Evolutionary conservation across 441 rosid species (phyloP), one percentile per base, ranked within the genome.

Genomic region (Bruguiera hainesii): DNA sequence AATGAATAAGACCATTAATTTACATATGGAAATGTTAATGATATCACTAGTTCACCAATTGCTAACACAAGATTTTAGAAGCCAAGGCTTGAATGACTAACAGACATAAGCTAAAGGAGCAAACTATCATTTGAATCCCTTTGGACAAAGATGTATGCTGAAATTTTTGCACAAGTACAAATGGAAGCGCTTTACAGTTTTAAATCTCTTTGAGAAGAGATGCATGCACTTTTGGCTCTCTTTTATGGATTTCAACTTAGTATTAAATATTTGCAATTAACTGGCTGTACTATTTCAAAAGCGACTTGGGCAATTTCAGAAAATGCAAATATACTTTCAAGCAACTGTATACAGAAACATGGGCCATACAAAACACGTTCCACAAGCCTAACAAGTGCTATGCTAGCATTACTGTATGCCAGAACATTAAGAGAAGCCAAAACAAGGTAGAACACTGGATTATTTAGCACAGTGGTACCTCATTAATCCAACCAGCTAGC

Each of bases 401-500:
- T 49, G 37, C 37, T 13, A 60, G 25, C 33, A 66, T 63, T 46
- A 53, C 35, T 4, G 25, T 26, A 19, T 20, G 49, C 26, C 25
- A 30, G 31, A 10, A 35, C 29, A 37, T 35, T 58, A 51, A 39
- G 60, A 53, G 60, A 64, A 39, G 63, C 53, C 56, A 60, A 59
- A 68, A 59, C 53, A 65, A 63, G 46, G 56, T 51, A 26, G 62
- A 66, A 56, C 5, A 67, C 30, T 60, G n/a, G 15, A 67, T 19
- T 16, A 69, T 61, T 49, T 55, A 69, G 10, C 53, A 46, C 57
- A 42, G 56, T 31, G 70, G 70, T 84, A 94, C 99, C 97, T 94
- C 91, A 59, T 83, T 78, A 71, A 94, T 94, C 99, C 97, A 94
- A 56, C 99, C 99, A 81, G 91, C 90, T 67, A 94, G 79, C 81